Conservation (phyloP, 305 asterid genomes). For the Fraxinus sp. region DNA sequence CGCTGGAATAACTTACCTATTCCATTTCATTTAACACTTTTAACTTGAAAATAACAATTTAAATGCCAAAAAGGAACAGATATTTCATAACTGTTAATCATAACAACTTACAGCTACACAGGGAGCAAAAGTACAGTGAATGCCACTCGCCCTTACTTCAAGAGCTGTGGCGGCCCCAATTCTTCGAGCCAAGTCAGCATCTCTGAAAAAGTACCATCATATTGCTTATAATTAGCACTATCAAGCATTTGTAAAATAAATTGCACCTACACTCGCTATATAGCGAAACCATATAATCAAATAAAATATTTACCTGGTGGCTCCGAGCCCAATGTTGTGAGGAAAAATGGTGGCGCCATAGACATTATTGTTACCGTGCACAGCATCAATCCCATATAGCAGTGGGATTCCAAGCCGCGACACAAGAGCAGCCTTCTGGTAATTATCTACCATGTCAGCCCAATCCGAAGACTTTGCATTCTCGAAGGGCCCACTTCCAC, state of each 20-base stretch:
- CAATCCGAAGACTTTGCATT: conserved; percentile 40
- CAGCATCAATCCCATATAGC: conserved; percentile 39
- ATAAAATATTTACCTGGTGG: conserved; percentile 29
- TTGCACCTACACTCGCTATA: background rate
- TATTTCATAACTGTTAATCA: background rate
- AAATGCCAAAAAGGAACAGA: background rate
- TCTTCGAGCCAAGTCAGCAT: conserved; percentile 41
- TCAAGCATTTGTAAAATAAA: background rate
- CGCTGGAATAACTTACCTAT: background rate
- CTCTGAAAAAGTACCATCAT: conserved; percentile 27
- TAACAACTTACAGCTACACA: conserved; percentile 48
- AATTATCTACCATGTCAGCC: conserved; percentile 41
- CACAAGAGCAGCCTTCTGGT: conserved; percentile 40
- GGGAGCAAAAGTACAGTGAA: conserved; percentile 47
- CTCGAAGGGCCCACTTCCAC: conserved; percentile 46
- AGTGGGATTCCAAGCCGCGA: conserved; percentile 42
- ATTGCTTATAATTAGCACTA: conserved; percentile 8
- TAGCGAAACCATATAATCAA: background rate
- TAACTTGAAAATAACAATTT: background rate
- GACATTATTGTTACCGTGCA: conserved; percentile 43
- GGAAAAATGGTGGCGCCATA: conserved; percentile 41
- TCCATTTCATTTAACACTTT: background rate
- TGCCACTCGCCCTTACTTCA: conserved; percentile 52
- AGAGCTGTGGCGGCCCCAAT: conserved; percentile 48
- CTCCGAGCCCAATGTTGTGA: conserved; percentile 42